These are phyloP conservation scores for Trichopus zeylanicus DNA, from an alignment of 116 monocot species.

Conservation along the genomic window DNA sequence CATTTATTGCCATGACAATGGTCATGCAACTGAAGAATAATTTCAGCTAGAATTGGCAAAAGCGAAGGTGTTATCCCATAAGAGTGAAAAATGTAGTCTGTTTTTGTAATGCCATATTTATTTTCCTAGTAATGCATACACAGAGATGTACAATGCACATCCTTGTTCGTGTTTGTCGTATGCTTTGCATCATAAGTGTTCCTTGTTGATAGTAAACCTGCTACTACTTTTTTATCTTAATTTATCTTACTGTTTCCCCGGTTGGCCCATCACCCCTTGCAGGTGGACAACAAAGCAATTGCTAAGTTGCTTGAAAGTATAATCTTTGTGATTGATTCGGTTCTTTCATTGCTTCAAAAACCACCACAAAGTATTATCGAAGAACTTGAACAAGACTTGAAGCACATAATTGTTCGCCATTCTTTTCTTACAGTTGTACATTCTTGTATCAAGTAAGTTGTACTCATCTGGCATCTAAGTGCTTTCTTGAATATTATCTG, in stretches of 20 bases:
- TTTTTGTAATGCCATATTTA: no score
- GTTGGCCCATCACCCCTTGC: slow-evolving; percentile 3
- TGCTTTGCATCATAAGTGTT: no score
- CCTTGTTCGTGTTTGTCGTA: no score
- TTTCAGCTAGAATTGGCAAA: background rate
- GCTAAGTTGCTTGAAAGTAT: slow-evolving; percentile 93
- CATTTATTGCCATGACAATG: background rate
- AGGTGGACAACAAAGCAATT: slow-evolving; percentile 79
- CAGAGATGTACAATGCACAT: no score
- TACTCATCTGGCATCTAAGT: no score
- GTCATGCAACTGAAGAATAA: background rate
- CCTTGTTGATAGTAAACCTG: no score
- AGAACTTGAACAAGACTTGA: slow-evolving; percentile 93
- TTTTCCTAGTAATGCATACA: no score
- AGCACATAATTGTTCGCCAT: slow-evolving; percentile 92
- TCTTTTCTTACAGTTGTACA: slow-evolving; percentile 92
- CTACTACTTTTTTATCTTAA: background rate
- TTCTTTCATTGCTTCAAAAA: slow-evolving; percentile 81
- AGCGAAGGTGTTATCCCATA: background rate
- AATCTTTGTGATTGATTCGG: slow-evolving; percentile 85
- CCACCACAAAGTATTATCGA: slow-evolving; percentile 73
- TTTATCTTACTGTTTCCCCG: background rate
- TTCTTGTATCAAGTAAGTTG: slow-evolving; percentile 83
- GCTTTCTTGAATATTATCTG: no score
- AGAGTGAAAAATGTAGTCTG: no score